Base-by-base conservation (phyloP, 1,139 yeast species). In the Taphrina flavorubra region DNA sequence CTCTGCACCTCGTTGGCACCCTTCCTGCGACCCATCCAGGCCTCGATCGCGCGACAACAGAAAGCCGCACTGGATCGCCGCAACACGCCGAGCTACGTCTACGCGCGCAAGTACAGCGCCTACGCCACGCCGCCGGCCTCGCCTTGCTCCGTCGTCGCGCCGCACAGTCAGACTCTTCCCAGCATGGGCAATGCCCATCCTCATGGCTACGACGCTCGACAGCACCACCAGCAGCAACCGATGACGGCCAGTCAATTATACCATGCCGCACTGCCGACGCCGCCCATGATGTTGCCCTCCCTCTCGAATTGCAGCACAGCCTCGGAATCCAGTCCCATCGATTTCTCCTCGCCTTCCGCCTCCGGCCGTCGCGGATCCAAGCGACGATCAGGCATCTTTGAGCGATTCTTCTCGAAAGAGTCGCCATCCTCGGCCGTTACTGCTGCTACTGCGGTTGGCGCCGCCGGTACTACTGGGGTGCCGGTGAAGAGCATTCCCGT, bases 1-100 rank as follows among this genome's bases (percentile, higher is more conserved):
- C 83, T 94, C 72, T 81, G 86, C 69, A 79, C 82, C 65, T 87
- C 87, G 18, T 82, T 92, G 70, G 86, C 88, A 66, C 92, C 92
- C 55, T 90, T 94, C 80, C 80, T 94, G 70, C 80, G 82, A 39
- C 89, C 91, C 63, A 90, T 92, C 51, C 69, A 16, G 40, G 37
- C n/a, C 47, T 47, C 61, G 11, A 56, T 44, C 49, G 51, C 44
- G 37, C 44, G 36, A 8, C 59, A 39, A 11, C 63, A 58, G 16
- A 51, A 60, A 34, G 59, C 42, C 7, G 47, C 40, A 36, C 25
- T 51, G 31, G 61, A 53, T 31, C 62, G 62, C 10, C 62, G 62
- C 39, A 56, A 39, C 49, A 51, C 37, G 37, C 67, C 67, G 20
- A 53, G 61, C 20, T 63, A 63, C 56, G 61, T 63, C 20, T 63